phyloP scores from a whole-genome alignment of 176 grass and related monocot genomes.

The Chrysopogon serrulatus region DNA sequence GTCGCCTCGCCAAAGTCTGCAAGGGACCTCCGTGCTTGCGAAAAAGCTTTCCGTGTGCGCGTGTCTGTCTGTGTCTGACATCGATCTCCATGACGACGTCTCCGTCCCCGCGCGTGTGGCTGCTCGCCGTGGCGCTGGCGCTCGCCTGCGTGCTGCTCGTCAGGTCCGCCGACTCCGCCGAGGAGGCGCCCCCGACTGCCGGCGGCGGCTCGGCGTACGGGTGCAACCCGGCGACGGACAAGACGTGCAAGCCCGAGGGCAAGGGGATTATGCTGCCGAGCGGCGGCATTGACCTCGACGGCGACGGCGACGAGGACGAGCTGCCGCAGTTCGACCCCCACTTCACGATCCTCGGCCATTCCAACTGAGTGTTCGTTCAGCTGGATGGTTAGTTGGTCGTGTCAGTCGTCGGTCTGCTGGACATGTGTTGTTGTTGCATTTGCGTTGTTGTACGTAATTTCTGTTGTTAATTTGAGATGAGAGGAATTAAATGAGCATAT shows the following conservation, averaged over 20 bases:
- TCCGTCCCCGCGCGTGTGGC: slow-evolving; percentile 6
- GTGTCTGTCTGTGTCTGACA: neutral
- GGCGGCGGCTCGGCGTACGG: neutral
- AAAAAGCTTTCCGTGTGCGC: neutral
- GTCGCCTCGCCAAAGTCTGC: neutral
- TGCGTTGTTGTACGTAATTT: neutral
- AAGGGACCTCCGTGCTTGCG: neutral
- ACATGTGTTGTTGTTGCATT: neutral
- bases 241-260: slow-evolving; percentile 21
- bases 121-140: slow-evolving; percentile 20
- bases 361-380: neutral
- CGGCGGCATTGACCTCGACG: slow-evolving; percentile 1
- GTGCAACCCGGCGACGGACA: slow-evolving; percentile 28
- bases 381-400: neutral
- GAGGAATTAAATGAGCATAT: neutral
- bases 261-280: neutral
- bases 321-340: slow-evolving; percentile 29
- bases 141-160: slow-evolving; percentile 8
- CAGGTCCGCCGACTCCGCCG: neutral
- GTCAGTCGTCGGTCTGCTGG: neutral
- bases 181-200: neutral
- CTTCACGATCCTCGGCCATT: slow-evolving; percentile 40
- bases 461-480: neutral
- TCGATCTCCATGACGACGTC: slow-evolving; percentile 23
- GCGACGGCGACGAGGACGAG: slow-evolving; percentile 16